Percentiles rank a stretch among this genome's conserved stretches.
These are phyloP conservation scores for Pholiota molesta DNA, from an alignment of 768 basidiomycete species.

Conservation along the genomic window DNA sequence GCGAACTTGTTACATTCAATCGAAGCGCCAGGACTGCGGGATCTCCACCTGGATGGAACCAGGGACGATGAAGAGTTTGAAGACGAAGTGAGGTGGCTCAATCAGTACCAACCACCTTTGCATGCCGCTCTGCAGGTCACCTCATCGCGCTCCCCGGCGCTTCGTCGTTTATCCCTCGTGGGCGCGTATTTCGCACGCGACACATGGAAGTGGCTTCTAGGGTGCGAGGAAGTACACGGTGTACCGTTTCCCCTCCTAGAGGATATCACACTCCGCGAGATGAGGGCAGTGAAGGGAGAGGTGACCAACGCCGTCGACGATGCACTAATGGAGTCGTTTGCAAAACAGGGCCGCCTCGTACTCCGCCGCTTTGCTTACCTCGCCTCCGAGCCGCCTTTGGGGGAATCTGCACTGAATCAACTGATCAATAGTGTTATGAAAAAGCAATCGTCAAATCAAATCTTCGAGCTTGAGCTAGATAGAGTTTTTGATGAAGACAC, in stretches of 20 bases:
- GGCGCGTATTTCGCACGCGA: not conserved
- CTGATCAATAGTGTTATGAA: not conserved
- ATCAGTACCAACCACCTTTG: not conserved
- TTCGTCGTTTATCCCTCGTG: conserved; percentile 1
- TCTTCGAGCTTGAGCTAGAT: conserved; percentile 7
- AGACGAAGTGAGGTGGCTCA: not conserved
- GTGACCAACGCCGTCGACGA: not conserved
- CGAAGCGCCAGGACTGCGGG: not conserved
- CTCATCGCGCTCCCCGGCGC: not conserved
- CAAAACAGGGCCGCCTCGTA: not conserved
- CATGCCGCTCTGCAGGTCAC: not conserved
- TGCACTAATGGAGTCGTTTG: not conserved
- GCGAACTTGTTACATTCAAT: not conserved
- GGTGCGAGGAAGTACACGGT: not conserved
- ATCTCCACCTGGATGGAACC: conserved; percentile 6
- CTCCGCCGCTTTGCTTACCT: conserved; percentile 6
- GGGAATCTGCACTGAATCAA: not conserved
- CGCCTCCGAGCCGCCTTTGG: not conserved
- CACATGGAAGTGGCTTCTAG: not conserved
- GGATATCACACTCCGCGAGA: not conserved
- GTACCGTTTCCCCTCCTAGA: conserved; percentile 2
- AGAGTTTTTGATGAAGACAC: not conserved
- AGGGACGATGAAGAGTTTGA: not conserved
- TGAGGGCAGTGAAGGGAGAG: not conserved
- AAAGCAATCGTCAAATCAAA: not conserved